Evolutionary conservation across 805 yeast species (phyloP), one percentile per base, ranked within the genome.

Genomic region (Hagleromyces aurorensis): DNA sequence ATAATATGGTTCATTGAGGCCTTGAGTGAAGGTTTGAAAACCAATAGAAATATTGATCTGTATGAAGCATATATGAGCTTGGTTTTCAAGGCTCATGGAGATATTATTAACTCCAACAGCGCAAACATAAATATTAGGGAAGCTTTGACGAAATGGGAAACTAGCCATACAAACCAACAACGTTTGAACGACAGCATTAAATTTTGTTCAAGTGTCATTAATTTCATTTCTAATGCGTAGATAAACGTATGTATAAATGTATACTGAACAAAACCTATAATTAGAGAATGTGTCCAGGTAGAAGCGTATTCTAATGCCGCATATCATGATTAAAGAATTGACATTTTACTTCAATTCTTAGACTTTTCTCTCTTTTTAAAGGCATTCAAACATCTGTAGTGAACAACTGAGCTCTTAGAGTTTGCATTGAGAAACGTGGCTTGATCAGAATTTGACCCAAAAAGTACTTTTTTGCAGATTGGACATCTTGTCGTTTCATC

Each of bases 1-100:
- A 53, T 86, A 43, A 50, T 68, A 1, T 55, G 62, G 38, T 85
- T 89, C 41, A 62, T 86, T 9, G 57, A 64, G n/a, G 87, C 94
- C 0, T 50, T 91, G 41, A 62, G 70, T 3, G 57, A 54, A 25
- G 93, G 89, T 2, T 52, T 82, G 25, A 42, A 50, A 5, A 37
- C 63, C 5, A 80, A 80, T 34, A 52, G 41, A 10, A 74, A 86
- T 55, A 75, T 70, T 51, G 99, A 91, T 43, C 59, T 89, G 11
- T 69, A 77, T 30, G 86, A 85, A 52, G 94, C 94, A 1, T 71
- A 85, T 56, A 74, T 83, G 67, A 64, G 75, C 12, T 66, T 85
- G 65, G 65, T 87, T 31, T 64, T 85, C 38, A 75, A 72, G 48
- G 70, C 70, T 27, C 98, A 91, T 56, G 87, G 89, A 15, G 97